These are phyloP conservation scores for Quercus phellos DNA, from an alignment of 331 rosid species.

Conservation along the genomic window DNA sequence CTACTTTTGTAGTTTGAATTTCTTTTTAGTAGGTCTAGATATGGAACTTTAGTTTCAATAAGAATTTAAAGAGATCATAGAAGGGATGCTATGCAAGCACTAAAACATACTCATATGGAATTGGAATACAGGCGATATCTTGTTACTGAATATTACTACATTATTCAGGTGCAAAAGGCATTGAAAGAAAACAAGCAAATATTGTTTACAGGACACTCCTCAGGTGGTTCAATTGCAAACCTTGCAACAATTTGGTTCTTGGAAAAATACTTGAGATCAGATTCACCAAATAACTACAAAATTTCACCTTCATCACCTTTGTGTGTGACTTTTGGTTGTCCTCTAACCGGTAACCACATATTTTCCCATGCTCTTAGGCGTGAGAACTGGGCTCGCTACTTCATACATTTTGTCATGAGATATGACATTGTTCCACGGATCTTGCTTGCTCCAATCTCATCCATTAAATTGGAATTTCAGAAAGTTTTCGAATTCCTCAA, in stretches of 20 bases:
- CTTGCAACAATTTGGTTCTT: slow-evolving; percentile 67
- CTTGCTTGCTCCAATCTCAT: slow-evolving; percentile 52
- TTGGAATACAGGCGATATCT: neutral
- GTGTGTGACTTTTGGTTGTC: slow-evolving; percentile 83
- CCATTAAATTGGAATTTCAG: slow-evolving; percentile 18
- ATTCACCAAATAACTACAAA: too few relatives aligned
- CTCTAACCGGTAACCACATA: slow-evolving; percentile 61
- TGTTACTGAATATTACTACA: neutral
- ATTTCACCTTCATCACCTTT: neutral
- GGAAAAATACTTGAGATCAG: slow-evolving; percentile 21
- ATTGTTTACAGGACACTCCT: slow-evolving; percentile 69
- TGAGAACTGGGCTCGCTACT: slow-evolving; percentile 58
- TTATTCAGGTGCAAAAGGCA: slow-evolving; percentile 10
- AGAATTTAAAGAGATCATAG: neutral
- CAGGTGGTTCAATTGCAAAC: slow-evolving; percentile 60
- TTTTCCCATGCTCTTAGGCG: slow-evolving; percentile 68
- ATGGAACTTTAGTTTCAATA: too few relatives aligned
- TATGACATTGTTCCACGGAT: slow-evolving; percentile 64
- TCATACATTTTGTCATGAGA: slow-evolving; percentile 54
- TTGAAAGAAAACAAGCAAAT: slow-evolving; percentile 22
- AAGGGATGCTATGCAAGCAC: neutral
- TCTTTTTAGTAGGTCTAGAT: neutral
- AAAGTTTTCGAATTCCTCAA: slow-evolving; percentile 29
- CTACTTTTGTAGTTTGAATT: neutral
- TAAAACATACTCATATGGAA: neutral